Base-by-base conservation (phyloP, 2,329 filamentous ascomycete species). In the Bipolaris sorokiniana region DNA sequence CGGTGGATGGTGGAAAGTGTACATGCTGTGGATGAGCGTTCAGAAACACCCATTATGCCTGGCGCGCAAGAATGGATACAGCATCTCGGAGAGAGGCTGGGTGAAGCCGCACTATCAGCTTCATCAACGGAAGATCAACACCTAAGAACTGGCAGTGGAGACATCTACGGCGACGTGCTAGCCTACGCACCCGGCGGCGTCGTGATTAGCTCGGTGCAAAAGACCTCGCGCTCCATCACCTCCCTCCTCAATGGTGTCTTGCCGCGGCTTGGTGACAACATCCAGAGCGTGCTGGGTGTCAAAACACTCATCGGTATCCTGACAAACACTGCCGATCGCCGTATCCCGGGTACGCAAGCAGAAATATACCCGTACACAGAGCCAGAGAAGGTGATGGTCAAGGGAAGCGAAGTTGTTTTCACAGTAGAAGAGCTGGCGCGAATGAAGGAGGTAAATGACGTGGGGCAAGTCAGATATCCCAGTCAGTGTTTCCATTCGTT, bases 151-250 rank as follows among this genome's bases (percentile, higher is more conserved):
- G 74, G 74, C 2, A 71, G 65, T 28, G 74, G 74, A 11, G 74
- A 77, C 13, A 65, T 76, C 9, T 75, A 75, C 57, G 66, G 67
- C 50, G 58, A 70, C 13, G 58, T 73, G 0, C 58, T 74, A 0
- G 52, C 62, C 3, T 75, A 72, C 41, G 72, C 61, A 1, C 74
- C 74, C 2, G 70, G 61, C 1, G 74, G 74, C 36, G 40, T 42
- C 15, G 15, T 76, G 3, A 50, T 65, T 5, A 53, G 58, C 5
- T 26, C 54, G 0, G 37, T 74, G 0, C 59, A 66, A 4, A 61
- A 66, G 5, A 48, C 67, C 0, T 64, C 62, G 5, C 50, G 42
- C 1, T 20, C 36, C 10, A 44, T 63, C 13, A 60, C 63, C 1
- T 56, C 50, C 0, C 2, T 63, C 1, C 63, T 73, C 1, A 71